A percentile compares a stretch with the other conserved stretches of the same genome.
These are phyloP conservation scores for Calonectria hongkongensis DNA, from an alignment of 2,329 filamentous ascomycete species.

Conservation along the genomic window DNA sequence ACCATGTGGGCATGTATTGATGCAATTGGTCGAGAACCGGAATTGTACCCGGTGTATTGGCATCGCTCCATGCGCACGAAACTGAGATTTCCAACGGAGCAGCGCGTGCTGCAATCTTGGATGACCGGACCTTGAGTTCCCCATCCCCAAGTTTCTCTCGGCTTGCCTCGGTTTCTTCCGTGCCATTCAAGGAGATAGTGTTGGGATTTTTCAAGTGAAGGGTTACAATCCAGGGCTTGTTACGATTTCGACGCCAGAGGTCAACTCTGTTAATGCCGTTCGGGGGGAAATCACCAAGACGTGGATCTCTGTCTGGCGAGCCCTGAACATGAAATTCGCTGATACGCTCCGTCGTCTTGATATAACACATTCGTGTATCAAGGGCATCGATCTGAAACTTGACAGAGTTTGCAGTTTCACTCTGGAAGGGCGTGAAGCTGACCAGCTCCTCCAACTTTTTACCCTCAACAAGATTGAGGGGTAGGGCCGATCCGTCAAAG, in stretches of 20 bases:
- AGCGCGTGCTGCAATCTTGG: slow-evolving; percentile 3
- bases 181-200: not conserved
- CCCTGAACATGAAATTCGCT: slow-evolving; percentile 78
- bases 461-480: slow-evolving; percentile 76
- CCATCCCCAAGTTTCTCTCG: slow-evolving; percentile 29
- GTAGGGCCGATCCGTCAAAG: slow-evolving; percentile 77
- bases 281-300: slow-evolving; percentile 79
- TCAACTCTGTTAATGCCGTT: slow-evolving; percentile 81
- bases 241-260: slow-evolving; percentile 89
- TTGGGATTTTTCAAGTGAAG: slow-evolving; percentile 48
- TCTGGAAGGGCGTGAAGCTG: slow-evolving; percentile 68
- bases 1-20: slow-evolving; percentile 87
- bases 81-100: slow-evolving; percentile 76
- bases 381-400: slow-evolving; percentile 80
- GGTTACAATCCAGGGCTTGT: slow-evolving; percentile 81
- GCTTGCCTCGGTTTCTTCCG: not conserved
- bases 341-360: slow-evolving; percentile 83
- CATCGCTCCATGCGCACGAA: slow-evolving; percentile 91
- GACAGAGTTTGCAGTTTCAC: slow-evolving; percentile 67
- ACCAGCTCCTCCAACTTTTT: slow-evolving; percentile 75
- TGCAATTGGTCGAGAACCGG: slow-evolving; percentile 89
- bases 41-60: slow-evolving; percentile 81
- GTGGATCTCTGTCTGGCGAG: slow-evolving; percentile 74
- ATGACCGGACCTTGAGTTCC: slow-evolving; percentile 43
- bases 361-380: slow-evolving; percentile 86